Evolutionary conservation across 129 eudicot genomes (phyloP).

Genomic region (Erigeron canadensis): DNA sequence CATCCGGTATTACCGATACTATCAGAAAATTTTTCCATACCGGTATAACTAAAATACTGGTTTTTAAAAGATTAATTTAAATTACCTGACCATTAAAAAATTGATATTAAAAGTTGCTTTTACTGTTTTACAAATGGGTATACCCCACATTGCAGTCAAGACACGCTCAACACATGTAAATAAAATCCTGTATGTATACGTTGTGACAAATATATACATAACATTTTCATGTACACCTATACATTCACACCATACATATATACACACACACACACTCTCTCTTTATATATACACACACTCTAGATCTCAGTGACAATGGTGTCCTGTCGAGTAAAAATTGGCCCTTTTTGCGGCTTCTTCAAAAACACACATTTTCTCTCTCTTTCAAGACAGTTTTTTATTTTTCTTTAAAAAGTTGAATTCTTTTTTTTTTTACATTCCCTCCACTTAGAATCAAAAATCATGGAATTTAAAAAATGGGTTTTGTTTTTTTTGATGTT

Average conservation of each 20-base stretch:
- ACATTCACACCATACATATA: conserved; percentile 3
- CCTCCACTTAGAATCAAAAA: conserved; percentile 29
- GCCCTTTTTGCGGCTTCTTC: conserved; percentile 22
- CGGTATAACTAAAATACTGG: too few species aligned
- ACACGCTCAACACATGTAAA: too few species aligned
- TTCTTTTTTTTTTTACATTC: not conserved
- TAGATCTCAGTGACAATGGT: conserved; percentile 36
- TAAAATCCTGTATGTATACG: too few species aligned
- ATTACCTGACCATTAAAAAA: too few species aligned
- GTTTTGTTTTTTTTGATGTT: conserved; percentile 42
- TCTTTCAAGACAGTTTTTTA: not conserved
- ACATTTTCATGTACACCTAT: too few species aligned
- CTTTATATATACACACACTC: conserved; percentile 22
- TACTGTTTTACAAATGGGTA: too few species aligned
- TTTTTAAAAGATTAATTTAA: too few species aligned
- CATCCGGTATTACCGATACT: too few species aligned
- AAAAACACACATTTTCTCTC: conserved; percentile 11
- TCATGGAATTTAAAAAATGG: conserved; percentile 50
- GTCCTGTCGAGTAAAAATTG: conserved; percentile 16
- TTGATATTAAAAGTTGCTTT: too few species aligned
- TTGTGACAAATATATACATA: too few species aligned
- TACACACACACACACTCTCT: conserved; percentile 13
- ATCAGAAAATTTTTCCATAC: too few species aligned
- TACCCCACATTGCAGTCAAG: too few species aligned
- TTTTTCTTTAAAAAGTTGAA: not conserved